Conservation (phyloP, 495 filamentous ascomycete genomes). For the Trichoderma reesei region DNA sequence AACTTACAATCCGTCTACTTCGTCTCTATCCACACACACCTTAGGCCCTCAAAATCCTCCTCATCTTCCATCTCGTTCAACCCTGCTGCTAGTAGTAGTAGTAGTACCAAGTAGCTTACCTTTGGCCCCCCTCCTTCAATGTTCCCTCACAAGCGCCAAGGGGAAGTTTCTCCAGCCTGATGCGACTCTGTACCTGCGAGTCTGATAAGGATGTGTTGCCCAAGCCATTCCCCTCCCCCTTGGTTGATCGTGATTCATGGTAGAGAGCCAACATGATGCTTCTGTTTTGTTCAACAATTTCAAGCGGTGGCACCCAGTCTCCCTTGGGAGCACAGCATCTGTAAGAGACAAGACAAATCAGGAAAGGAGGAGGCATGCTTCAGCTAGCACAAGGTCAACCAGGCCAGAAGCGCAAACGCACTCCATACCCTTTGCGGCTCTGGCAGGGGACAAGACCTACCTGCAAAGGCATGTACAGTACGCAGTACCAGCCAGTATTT, state of each 20-base stretch:
- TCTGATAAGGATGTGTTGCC: background rate
- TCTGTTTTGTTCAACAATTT: background rate
- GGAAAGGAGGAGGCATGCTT: background rate
- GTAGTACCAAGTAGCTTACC: background rate
- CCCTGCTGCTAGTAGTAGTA: background rate
- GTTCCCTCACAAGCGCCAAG: conserved; percentile 1
- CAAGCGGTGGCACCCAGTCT: background rate
- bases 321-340: background rate
- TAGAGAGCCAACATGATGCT: background rate
- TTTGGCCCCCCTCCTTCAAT: background rate
- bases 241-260: background rate
- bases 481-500: background rate
- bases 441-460: background rate
- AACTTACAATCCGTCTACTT: background rate
- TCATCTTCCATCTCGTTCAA: background rate
- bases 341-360: background rate
- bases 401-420: background rate
- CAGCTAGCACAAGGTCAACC: background rate
- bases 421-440: background rate
- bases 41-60: background rate
- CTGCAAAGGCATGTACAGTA: background rate
- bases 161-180: conserved; percentile 7
- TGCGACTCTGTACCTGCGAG: conserved; percentile 4
- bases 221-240: background rate
- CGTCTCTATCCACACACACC: background rate